Base-by-base conservation (phyloP, 306 rosid genomes). In the Spatholobus suberectus region DNA sequence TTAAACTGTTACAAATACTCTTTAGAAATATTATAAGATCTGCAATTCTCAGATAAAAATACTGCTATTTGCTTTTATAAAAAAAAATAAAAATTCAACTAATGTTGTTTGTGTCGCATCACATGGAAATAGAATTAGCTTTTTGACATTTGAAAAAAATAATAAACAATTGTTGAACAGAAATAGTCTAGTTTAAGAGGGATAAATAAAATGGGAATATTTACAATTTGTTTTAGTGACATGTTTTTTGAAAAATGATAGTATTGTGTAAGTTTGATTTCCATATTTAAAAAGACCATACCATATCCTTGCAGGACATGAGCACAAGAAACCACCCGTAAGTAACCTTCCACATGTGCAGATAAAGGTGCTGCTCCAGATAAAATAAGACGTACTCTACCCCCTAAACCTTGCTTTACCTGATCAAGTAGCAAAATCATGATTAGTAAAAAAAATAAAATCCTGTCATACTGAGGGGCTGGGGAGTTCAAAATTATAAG, bases 221-320 rank as follows among this genome's bases (percentile, higher is more conserved):
- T 57, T 20, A 43, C 5, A 35, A 46, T 43, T 11, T 18, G 35
- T 15, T 37, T n/a, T 35, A 47, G 29, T 34, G 38, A 15, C 21
- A 40, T 52, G 24, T 15, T 54, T 57, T 26, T 13, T 51, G 13
- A 18, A 38, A 65, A 57, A 12, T 17, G 38, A 70, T 37, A 18
- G 18, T 78, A 77, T 12, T 44, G 59, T 77, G 8, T 3, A 49
- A 70, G 15, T 71, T 49, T n/a, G 68, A 21, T 38, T 77, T 74
- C 61, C 52, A 74, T 49, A 74, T 18, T 27, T 55, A 84, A 77
- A 69, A 83, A 35, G 76, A 61, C 61, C 82, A 71, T 88, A 96
- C 99, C 99, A 76, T 96, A 96, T 94, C 99, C 99, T 86, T 96
- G 99, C 59, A 96, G 78, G 86, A 96, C 97, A 82, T 96, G 96